Evolutionary conservation across 2,329 filamentous ascomycete genomes (phyloP).

Genomic region (Talaromyces sp.): DNA sequence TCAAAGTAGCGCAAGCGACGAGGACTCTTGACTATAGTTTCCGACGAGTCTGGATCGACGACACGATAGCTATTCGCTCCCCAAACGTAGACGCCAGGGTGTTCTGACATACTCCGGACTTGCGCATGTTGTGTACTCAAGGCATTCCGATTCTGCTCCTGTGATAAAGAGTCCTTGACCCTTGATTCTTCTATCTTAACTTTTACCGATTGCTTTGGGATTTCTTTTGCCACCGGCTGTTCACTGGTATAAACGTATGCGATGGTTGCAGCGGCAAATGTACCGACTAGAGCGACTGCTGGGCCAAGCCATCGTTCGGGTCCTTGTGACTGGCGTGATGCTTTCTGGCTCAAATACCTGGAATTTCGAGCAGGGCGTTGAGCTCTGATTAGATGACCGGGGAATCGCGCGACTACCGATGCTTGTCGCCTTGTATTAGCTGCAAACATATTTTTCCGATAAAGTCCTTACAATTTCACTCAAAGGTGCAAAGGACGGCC

Average conservation of each 20-base stretch:
- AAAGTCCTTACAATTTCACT: background rate
- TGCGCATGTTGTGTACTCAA: conserved; percentile 84
- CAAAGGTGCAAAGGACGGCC: background rate
- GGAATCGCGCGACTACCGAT: conserved; percentile 16
- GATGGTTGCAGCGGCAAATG: conserved; percentile 25
- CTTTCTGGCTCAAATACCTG: conserved; percentile 25
- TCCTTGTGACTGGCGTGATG: conserved; percentile 11
- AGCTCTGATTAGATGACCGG: conserved; percentile 17
- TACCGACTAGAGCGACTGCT: conserved; percentile 24
- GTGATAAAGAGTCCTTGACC: conserved; percentile 47
- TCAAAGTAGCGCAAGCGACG: conserved; percentile 76
- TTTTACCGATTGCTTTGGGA: conserved; percentile 13
- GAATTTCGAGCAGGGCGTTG: conserved; percentile 17
- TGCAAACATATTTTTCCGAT: conserved; percentile 20
- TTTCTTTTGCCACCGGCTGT: conserved; percentile 15
- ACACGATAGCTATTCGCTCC: conserved; percentile 80
- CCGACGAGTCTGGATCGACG: conserved; percentile 76
- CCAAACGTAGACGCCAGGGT: conserved; percentile 90
- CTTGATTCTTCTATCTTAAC: conserved; percentile 61
- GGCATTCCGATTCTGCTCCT: conserved; percentile 67
- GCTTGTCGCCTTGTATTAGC: conserved; percentile 20
- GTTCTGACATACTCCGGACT: conserved; percentile 72
- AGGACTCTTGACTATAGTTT: conserved; percentile 72
- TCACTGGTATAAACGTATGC: conserved; percentile 23
- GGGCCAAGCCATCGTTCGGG: conserved; percentile 24